Conservation (phyloP, 768 basidiomycete species). For the Lactarius akahatsu region DNA sequence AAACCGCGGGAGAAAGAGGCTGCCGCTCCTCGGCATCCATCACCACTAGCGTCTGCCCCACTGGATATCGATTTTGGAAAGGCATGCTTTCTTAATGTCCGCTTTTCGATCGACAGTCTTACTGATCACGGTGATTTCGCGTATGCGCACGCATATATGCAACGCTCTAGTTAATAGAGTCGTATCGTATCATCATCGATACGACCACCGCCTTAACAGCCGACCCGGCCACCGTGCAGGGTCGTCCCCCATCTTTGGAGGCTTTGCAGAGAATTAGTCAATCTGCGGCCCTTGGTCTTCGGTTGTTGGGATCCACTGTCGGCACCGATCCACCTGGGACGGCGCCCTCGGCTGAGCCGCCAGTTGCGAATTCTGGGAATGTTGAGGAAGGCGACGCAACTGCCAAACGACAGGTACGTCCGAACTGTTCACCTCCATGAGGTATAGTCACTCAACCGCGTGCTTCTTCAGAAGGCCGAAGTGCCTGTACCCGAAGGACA, state of each 20-base stretch:
- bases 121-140: not conserved
- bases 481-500: constrained; percentile 58
- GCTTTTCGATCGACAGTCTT: constrained; percentile 6
- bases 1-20: constrained; percentile 42
- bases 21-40: constrained; percentile 31
- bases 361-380: constrained; percentile 28
- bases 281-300: constrained; percentile 43
- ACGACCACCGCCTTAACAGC: constrained; percentile 36
- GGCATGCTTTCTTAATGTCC: constrained; percentile 33
- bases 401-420: constrained; percentile 34
- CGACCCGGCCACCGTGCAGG: constrained; percentile 32
- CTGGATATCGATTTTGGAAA: constrained; percentile 44
- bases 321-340: constrained; percentile 28
- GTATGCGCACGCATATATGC: not conserved
- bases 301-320: constrained; percentile 47
- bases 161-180: constrained; percentile 42
- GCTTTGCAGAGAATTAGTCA: constrained; percentile 47
- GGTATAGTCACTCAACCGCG: constrained; percentile 17
- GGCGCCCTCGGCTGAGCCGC: constrained; percentile 20
- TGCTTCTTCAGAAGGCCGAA: constrained; percentile 38
- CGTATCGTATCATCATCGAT: constrained; percentile 46
- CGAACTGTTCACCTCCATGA: constrained; percentile 13
- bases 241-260: constrained; percentile 31
- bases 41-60: constrained; percentile 31
- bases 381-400: constrained; percentile 33